Evolutionary conservation across 2,329 filamentous ascomycete genomes (phyloP).

Genomic region (Amesomyces nigricolor): DNA sequence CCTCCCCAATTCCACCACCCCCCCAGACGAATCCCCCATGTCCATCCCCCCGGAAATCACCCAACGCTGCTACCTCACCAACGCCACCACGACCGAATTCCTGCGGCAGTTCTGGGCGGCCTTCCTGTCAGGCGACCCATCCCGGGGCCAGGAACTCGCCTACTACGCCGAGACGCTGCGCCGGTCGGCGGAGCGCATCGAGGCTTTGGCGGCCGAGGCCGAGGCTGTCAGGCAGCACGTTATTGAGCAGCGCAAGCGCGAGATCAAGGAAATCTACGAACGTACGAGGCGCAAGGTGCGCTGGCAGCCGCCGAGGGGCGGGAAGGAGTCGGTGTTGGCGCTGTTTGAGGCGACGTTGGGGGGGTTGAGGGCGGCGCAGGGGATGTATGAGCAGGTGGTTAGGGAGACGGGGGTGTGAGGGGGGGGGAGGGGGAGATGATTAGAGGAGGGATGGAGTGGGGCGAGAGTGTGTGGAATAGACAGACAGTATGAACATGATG

Average conservation of each 20-base stretch:
- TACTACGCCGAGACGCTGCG: constrained; percentile 78
- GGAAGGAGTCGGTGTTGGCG: constrained; percentile 66
- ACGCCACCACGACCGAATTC: constrained; percentile 92
- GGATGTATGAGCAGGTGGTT: constrained; percentile 15
- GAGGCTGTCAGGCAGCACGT: constrained; percentile 66
- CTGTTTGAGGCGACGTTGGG: constrained; percentile 55
- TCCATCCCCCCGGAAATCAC: constrained; percentile 50
- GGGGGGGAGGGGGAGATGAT: not conserved
- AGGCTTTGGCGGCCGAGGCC: constrained; percentile 72
- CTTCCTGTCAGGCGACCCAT: constrained; percentile 81
- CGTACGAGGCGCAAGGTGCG: constrained; percentile 68
- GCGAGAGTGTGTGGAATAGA: too few species aligned
- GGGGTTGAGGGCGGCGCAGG: constrained; percentile 15
- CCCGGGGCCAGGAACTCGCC: constrained; percentile 72
- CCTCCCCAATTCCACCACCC: constrained; percentile 13
- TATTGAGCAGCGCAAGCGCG: constrained; percentile 60
- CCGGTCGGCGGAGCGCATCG: constrained; percentile 71
- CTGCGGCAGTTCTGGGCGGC: constrained; percentile 95
- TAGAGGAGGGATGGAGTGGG: too few species aligned
- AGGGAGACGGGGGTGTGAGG: not conserved
- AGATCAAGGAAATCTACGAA: constrained; percentile 65
- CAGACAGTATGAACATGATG: too few species aligned
- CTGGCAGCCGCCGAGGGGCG: constrained; percentile 68
- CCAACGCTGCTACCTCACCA: constrained; percentile 60
- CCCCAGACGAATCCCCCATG: constrained; percentile 48